These are phyloP conservation scores for Stemphylium lycopersici DNA, from an alignment of 2,329 filamentous ascomycete genomes.

Conservation along the genomic window DNA sequence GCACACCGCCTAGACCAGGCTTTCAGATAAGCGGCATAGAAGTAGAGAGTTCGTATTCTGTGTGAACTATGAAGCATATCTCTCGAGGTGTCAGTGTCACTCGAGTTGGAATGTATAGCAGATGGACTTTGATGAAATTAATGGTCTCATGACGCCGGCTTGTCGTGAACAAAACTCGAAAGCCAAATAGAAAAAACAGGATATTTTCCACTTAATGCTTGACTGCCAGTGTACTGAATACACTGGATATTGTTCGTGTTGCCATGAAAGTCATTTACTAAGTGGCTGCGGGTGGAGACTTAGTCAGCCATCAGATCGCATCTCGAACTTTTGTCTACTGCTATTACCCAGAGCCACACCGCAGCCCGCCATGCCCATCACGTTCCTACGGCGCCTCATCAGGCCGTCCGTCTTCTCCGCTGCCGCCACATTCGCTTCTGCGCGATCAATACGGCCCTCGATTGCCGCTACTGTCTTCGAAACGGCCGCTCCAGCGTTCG, in stretches of 20 bases:
- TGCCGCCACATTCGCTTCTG: slow-evolving; percentile 19
- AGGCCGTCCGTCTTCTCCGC: slow-evolving; percentile 39
- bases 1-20: no score
- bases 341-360: slow-evolving; percentile 2
- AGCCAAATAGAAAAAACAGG: no score
- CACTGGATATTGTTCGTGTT: background rate
- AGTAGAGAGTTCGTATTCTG: no score
- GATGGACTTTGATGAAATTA: no score
- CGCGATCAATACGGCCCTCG: slow-evolving; percentile 25
- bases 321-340: slow-evolving; percentile 19
- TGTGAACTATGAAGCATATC: no score
- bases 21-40: no score
- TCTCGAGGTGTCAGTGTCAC: no score
- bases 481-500: slow-evolving; percentile 26
- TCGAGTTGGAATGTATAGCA: no score
- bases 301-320: slow-evolving; percentile 16
- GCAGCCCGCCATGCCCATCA: slow-evolving; percentile 46
- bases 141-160: no score
- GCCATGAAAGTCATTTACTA: background rate
- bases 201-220: no score
- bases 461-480: slow-evolving; percentile 26
- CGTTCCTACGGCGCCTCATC: slow-evolving; percentile 48
- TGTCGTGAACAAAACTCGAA: no score
- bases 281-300: background rate
- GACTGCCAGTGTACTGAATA: background rate